Percentiles rank a stretch among this genome's conserved stretches.
Evolutionary conservation across 257 asterid genomes (phyloP).

Genomic region (Nyctanthes arbortristis): DNA sequence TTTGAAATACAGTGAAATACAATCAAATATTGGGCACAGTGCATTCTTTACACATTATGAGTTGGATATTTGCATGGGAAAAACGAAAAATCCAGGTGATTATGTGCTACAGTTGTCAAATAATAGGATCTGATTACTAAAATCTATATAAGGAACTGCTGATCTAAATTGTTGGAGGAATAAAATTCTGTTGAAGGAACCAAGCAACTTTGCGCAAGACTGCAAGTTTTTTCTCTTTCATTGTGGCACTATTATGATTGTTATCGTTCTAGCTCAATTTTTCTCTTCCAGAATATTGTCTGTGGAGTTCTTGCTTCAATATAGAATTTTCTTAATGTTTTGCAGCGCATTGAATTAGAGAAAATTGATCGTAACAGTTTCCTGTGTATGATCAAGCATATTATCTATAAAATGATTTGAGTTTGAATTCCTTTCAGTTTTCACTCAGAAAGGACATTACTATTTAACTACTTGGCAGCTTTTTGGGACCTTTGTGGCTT

Average conservation of each 20-base stretch:
- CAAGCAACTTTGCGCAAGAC: neutral
- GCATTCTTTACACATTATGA: neutral
- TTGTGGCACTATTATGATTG: neutral
- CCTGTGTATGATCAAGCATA: neutral
- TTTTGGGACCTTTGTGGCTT: neutral
- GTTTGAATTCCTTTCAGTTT: neutral
- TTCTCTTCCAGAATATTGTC: neutral
- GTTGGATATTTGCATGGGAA: no score
- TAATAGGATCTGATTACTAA: neutral
- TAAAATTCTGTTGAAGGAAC: neutral
- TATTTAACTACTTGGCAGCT: neutral
- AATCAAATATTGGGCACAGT: slow-evolving; percentile 1
- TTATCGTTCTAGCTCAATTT: neutral
- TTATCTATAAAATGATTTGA: neutral
- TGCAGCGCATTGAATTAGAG: neutral
- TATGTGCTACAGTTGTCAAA: neutral
- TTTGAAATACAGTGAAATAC: slow-evolving; percentile 13
- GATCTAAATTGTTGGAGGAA: neutral
- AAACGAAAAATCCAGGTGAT: neutral
- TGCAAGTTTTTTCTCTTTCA: neutral
- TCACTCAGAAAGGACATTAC: neutral
- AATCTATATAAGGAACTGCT: neutral
- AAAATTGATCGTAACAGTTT: neutral
- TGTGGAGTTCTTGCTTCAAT: neutral
- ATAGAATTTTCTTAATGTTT: neutral